Evolutionary conservation across 305 asterid genomes (phyloP), one percentile per base, ranked within the genome.

Genomic region (Rubia tinctorum): DNA sequence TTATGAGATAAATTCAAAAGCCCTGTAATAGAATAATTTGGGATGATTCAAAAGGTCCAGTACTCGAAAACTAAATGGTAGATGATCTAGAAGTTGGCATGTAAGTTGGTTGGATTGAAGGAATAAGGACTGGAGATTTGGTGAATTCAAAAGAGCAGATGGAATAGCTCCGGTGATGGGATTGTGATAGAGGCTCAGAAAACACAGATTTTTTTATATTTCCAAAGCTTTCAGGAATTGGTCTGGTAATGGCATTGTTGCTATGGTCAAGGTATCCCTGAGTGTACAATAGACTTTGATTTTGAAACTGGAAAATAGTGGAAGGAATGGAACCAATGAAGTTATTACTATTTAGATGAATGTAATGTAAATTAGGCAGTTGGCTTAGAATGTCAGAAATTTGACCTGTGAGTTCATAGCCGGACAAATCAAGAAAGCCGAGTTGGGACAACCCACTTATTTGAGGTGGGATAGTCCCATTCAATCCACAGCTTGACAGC

Each of bases 361-460:
- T 23, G 59, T 53, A 17, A 18, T 0, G 6, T 7, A 53, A 9
- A 17, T 53, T 18, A 17, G 59, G 23, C 59, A 53, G 23, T 6
- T 17, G 59, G 8, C 59, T 10, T 53, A 53, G 59, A 18, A 53
- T 2, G 10, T 1, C 12, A 69, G 73, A 34, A 30, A 69, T 15
- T 47, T 34, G n/a, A 30, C 73, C 73, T 0, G 17, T 69, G 12
- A 69, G 63, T 1, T 1, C 4, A 34, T 51, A 51, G 45, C 1
- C 17, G 11, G 64, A 51, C 49, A 69, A n/a, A 10, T 51, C 18
- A 8, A 69, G 87, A 76, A 76, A 77, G 73, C 84, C 82, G 30
- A 68, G 44, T 9, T 27, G 8, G 18, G 72, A 47, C 9, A 68
- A n/a, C 1, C 14, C 44, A 25, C 72, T 60, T 11, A 49, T 68